Percentiles rank a stretch among this genome's conserved stretches.
These are phyloP conservation scores for Datura wrightii DNA, from an alignment of 257 asterid genomes.

Conservation along the genomic window DNA sequence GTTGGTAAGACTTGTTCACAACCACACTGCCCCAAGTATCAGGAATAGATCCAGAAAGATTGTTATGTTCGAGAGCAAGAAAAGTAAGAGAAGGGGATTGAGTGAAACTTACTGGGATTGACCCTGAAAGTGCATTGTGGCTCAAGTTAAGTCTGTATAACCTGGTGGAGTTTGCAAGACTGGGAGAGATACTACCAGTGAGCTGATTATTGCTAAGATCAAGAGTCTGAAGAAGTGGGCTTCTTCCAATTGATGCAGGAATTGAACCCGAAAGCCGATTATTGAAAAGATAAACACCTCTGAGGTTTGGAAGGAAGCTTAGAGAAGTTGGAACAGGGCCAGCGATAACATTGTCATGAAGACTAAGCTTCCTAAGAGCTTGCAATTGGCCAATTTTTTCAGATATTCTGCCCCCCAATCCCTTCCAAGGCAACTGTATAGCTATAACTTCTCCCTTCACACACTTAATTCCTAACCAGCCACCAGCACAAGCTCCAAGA, in stretches of 20 bases:
- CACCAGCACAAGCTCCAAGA: slow-evolving; percentile 67
- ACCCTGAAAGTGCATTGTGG: slow-evolving; percentile 71
- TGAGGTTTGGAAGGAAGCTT: slow-evolving; percentile 66
- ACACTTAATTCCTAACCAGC: slow-evolving; percentile 88
- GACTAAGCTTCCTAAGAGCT: slow-evolving; percentile 78
- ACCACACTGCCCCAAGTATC: slow-evolving; percentile 53
- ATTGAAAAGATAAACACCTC: slow-evolving; percentile 84
- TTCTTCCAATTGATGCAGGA: slow-evolving; percentile 68
- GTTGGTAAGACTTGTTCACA: slow-evolving; percentile 47
- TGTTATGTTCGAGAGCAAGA: slow-evolving; percentile 77
- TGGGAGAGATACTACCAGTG: slow-evolving; percentile 51
- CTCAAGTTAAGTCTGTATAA: slow-evolving; percentile 76
- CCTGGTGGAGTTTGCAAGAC: slow-evolving; percentile 67
- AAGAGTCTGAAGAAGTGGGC: slow-evolving; percentile 67
- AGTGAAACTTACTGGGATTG: slow-evolving; percentile 60
- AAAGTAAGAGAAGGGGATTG: slow-evolving; percentile 63
- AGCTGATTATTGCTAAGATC: slow-evolving; percentile 85
- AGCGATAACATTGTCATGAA: slow-evolving; percentile 69
- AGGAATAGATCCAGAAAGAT: slow-evolving; percentile 73
- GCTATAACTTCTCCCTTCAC: slow-evolving; percentile 68
- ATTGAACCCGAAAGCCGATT: slow-evolving; percentile 79
- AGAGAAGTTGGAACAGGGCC: slow-evolving; percentile 72
- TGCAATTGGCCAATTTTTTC: slow-evolving; percentile 73
- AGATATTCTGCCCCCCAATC: slow-evolving; percentile 74
- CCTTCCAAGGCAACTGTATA: slow-evolving; percentile 75